Percentiles rank a stretch among this genome's conserved stretches.
Conservation (phyloP, 345 rosid species). For the Acer negundo region DNA sequence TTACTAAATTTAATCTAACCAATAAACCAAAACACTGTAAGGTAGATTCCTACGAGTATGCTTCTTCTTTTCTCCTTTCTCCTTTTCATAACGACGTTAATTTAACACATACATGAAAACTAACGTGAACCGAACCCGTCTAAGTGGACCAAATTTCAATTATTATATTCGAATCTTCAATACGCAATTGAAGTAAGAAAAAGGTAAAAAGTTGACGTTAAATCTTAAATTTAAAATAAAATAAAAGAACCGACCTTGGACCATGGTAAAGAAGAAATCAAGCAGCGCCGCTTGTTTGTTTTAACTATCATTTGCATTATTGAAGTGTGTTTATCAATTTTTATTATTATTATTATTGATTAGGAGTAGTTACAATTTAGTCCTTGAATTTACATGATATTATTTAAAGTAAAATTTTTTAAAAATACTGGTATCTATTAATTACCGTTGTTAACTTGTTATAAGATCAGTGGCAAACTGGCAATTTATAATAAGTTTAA, state of each 20-base stretch:
- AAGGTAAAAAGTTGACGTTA: neutral
- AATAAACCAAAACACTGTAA: neutral
- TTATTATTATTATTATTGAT: too few relatives aligned
- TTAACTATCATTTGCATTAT: neutral
- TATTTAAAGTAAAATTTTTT: too few relatives aligned
- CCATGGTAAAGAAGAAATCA: constrained; percentile 4
- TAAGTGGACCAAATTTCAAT: neutral
- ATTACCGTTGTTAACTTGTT: too few relatives aligned
- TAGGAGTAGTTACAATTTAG: too few relatives aligned
- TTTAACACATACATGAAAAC: neutral
- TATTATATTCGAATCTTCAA: neutral
- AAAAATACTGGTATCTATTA: too few relatives aligned
- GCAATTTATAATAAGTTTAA: too few relatives aligned
- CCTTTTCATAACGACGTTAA: neutral
- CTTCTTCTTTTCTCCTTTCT: neutral
- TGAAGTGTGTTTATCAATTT: too few relatives aligned
- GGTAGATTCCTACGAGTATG: neutral
- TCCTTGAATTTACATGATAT: too few relatives aligned
- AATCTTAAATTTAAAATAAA: neutral
- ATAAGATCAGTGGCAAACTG: too few relatives aligned
- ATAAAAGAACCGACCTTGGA: too few relatives aligned
- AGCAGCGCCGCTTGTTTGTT: constrained; percentile 17
- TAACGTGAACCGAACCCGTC: neutral
- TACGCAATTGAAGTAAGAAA: neutral
- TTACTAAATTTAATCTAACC: neutral